Conservation (phyloP, 176 grass and related monocot genomes). For the Oryza nivara region DNA sequence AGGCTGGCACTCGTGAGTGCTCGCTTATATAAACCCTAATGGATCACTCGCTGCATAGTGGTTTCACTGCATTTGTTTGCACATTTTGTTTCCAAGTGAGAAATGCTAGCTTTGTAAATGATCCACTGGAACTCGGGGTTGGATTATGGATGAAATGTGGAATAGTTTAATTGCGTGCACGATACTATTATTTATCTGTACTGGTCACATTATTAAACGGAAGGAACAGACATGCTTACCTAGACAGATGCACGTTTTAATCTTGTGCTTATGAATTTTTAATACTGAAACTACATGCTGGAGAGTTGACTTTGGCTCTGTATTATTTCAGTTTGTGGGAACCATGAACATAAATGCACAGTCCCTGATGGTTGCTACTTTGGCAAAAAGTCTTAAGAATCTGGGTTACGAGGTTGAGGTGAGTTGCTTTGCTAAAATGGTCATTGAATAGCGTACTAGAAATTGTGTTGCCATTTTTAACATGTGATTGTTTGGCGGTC, state of each 20-base stretch:
- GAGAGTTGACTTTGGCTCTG: conserved; percentile 38
- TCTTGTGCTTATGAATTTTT: conserved; percentile 21
- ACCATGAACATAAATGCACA: conserved; percentile 60
- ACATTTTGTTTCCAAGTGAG: conserved; percentile 5
- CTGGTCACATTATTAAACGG: conserved; percentile 27
- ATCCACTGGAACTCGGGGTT: not conserved
- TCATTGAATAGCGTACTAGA: not conserved
- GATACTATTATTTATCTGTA: conserved; percentile 11
- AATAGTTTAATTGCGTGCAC: not conserved
- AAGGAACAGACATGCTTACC: conserved; percentile 52
- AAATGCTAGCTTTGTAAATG: not conserved
- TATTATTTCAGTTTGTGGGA: conserved; percentile 71
- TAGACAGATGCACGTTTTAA: conserved; percentile 35
- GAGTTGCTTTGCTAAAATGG: conserved; percentile 34
- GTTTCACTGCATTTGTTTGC: conserved; percentile 19
- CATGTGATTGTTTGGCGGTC: not conserved
- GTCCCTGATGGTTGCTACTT: conserved; percentile 80
- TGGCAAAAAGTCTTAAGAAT: conserved; percentile 59
- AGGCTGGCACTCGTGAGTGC: conserved; percentile 52
- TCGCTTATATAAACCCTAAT: conserved; percentile 15
- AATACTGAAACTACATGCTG: conserved; percentile 22
- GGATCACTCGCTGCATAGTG: conserved; percentile 6
- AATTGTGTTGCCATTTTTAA: not conserved
- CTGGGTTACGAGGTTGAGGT: conserved; percentile 84
- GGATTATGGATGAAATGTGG: conserved; percentile 34